Evolutionary conservation across 305 asterid species (phyloP).

Genomic region (Fraxinus sp.): DNA sequence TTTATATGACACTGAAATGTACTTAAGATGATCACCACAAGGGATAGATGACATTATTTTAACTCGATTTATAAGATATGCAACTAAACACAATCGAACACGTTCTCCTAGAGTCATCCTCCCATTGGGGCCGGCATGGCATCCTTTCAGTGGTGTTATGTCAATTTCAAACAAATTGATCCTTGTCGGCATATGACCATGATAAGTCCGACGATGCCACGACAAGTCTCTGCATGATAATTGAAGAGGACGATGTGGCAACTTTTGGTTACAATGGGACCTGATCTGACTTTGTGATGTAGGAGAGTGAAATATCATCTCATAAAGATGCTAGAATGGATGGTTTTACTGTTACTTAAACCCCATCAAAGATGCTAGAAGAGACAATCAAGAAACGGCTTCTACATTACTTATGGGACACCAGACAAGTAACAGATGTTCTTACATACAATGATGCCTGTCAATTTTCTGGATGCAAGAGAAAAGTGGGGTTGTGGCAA

Average conservation of each 20-base stretch:
- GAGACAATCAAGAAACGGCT: neutral
- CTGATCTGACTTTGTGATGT: neutral
- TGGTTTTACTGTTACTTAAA: neutral
- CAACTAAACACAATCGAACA: neutral
- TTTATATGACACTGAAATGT: no score
- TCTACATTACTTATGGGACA: constrained; percentile 1
- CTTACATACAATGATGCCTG: neutral
- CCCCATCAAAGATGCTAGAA: neutral
- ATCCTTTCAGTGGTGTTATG: neutral
- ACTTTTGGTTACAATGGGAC: neutral
- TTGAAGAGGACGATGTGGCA: neutral
- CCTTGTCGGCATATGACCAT: neutral
- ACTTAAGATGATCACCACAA: no score
- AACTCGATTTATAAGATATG: neutral
- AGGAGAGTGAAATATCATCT: neutral
- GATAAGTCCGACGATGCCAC: neutral
- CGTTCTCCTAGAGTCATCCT: neutral
- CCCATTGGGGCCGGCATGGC: neutral
- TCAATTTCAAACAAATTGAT: neutral
- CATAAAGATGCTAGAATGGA: neutral
- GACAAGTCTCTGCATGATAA: neutral
- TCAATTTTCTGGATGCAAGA: neutral
- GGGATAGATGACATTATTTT: neutral
- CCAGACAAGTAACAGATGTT: neutral
- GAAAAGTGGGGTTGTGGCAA: neutral